A percentile compares a stretch with the other conserved stretches of the same genome.
Conservation (phyloP, 2,329 filamentous ascomycete genomes). For the Plectosphaerella plurivora region DNA sequence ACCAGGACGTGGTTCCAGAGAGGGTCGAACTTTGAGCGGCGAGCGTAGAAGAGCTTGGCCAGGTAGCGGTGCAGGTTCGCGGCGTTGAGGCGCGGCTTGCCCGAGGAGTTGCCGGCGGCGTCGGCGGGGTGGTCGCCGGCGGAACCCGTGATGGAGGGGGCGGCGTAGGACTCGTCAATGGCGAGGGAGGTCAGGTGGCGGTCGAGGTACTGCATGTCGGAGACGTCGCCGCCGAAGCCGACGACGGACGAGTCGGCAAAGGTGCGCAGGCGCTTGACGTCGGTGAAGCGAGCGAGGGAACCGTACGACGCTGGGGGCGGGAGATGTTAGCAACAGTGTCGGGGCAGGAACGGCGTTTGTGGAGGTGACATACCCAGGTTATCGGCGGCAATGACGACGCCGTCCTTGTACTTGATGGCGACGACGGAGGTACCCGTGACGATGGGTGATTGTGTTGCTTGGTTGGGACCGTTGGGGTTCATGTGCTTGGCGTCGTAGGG, state of each 20-base stretch:
- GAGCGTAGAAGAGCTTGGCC: conserved; percentile 91
- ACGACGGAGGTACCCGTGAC: conserved; percentile 96
- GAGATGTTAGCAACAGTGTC: conserved; percentile 5
- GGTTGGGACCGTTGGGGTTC: conserved; percentile 63
- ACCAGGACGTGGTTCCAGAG: conserved; percentile 96
- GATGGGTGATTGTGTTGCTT: conserved; percentile 87
- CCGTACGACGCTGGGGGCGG: conserved; percentile 78
- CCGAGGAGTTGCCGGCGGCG: neutral
- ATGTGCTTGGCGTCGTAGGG: conserved; percentile 87
- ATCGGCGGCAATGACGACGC: conserved; percentile 94
- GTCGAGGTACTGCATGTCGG: conserved; percentile 98
- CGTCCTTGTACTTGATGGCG: conserved; percentile 91
- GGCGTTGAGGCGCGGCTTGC: conserved; percentile 62
- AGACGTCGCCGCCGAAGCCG: conserved; percentile 95
- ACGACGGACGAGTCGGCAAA: conserved; percentile 83
- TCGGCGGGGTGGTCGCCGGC: conserved; percentile 3
- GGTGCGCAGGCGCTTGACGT: conserved; percentile 89
- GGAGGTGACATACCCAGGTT: conserved; percentile 68
- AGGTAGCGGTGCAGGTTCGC: conserved; percentile 97
- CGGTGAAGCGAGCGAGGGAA: conserved; percentile 91
- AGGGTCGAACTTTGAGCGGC: conserved; percentile 92
- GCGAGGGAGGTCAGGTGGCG: conserved; percentile 82
- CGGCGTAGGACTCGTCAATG: conserved; percentile 81
- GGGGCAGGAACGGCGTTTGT: neutral
- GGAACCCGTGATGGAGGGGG: conserved; percentile 34